Base-by-base conservation (phyloP, 805 yeast genomes). In the Candida sphagnicola region DNA sequence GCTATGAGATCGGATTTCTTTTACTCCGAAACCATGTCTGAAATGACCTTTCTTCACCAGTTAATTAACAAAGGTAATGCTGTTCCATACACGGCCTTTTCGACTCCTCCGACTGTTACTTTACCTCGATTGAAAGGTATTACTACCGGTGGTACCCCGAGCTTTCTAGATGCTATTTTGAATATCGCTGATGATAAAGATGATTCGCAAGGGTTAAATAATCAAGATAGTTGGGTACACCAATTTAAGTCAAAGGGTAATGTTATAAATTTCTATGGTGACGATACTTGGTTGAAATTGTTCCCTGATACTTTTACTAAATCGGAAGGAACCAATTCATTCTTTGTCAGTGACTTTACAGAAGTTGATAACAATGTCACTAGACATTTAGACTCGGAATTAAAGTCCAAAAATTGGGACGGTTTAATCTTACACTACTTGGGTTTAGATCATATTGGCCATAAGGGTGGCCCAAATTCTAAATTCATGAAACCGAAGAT, bases 391-490 rank as follows among this genome's bases (percentile, higher is more conserved):
- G 81, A 77, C 29, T 48, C 56, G 4, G 86, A 87, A 47, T 57
- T 91, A 18, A 50, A 58, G 10, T 47, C 57, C 14, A 30, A 47
- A 0, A 46, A 62, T 3, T 93, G 98, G 98, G 96, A 93, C 55
- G 83, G 81, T 4, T 64, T 93, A 44, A 82, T 93, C 28, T 64
- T 93, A 28, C 99, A 93, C 57, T 93, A 91, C 52, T 65, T 93
- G 14, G 99, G 99, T 0, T 67, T 93, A 19, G 99, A 93, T 56
- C 99, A 93, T 57, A 93, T 93, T 51, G 99, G 99, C 2, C 99
- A 93, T 59, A 91, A 89, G 56, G 95, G 95, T 32, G 99, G 99
- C 0, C 91, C 99, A 0, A 51, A 64, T 4, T 87, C 96, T 8
- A 62, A 75, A 0, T 80, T 78, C 48, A 93, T 93, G 99, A 77